These are phyloP conservation scores for Neonectria coccinea DNA, from an alignment of 2,329 filamentous ascomycete genomes.

Conservation along the genomic window DNA sequence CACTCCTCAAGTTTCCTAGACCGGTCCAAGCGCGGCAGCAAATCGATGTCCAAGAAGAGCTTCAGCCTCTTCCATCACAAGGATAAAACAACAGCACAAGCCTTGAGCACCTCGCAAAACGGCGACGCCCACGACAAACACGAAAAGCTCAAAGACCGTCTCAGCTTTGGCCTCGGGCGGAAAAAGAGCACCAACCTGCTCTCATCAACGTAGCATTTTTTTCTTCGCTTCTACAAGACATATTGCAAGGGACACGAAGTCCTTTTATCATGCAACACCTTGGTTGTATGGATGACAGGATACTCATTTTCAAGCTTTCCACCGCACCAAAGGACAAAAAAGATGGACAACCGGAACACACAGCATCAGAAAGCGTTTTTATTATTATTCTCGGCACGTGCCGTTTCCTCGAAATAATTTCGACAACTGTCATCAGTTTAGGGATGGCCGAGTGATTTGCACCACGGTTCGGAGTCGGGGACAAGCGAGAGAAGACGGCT, in stretches of 20 bases:
- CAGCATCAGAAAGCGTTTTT: slow-evolving; percentile 30
- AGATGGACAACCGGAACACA: slow-evolving; percentile 26
- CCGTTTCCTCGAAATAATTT: slow-evolving; percentile 21
- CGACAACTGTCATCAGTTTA: slow-evolving; percentile 12
- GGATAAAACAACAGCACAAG: slow-evolving; percentile 54
- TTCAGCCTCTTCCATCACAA: slow-evolving; percentile 72
- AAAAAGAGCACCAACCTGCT: slow-evolving; percentile 74
- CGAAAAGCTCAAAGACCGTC: slow-evolving; percentile 70
- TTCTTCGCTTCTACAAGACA: slow-evolving; percentile 18
- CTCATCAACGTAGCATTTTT: slow-evolving; percentile 40
- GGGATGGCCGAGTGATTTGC: slow-evolving; percentile 17
- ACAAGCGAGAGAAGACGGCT: slow-evolving; percentile 14
- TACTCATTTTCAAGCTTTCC: slow-evolving; percentile 39
- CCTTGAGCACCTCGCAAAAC: slow-evolving; percentile 36
- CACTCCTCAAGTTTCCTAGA: slow-evolving; percentile 66
- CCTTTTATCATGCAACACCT: slow-evolving; percentile 28
- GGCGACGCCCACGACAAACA: slow-evolving; percentile 54
- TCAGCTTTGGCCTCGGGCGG: slow-evolving; percentile 74
- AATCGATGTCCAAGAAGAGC: slow-evolving; percentile 82
- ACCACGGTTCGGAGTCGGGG: slow-evolving; percentile 21
- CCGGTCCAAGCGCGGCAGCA: slow-evolving; percentile 77
- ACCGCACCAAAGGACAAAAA: slow-evolving; percentile 33
- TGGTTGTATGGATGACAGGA: slow-evolving; percentile 38
- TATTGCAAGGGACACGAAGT: slow-evolving; percentile 26
- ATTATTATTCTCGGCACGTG: slow-evolving; percentile 19